These are phyloP conservation scores for Phytopythium aichiense DNA, from an alignment of 352 stramenopile species.

Conservation along the genomic window DNA sequence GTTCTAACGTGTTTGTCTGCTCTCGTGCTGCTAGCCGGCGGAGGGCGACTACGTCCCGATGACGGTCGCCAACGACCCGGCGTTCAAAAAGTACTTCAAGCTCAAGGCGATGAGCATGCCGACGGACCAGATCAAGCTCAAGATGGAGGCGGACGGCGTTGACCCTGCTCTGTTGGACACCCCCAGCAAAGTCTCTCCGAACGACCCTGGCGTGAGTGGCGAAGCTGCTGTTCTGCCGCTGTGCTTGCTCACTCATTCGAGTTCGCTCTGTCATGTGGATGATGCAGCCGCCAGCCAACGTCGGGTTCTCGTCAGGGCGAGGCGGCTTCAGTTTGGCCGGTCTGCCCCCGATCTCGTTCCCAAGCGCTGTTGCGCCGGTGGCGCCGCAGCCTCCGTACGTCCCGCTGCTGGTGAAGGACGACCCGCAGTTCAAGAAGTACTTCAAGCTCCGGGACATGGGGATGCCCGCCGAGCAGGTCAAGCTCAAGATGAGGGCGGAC, in stretches of 20 bases:
- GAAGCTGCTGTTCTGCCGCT: background rate
- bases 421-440: slow-evolving; percentile 71
- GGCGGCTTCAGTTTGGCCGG: slow-evolving; percentile 3
- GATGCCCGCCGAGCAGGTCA: slow-evolving; percentile 78
- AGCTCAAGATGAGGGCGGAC: slow-evolving; percentile 80
- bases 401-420: slow-evolving; percentile 70
- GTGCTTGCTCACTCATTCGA: background rate
- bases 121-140: slow-evolving; percentile 78
- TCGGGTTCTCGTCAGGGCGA: background rate
- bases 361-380: background rate
- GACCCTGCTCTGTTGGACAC: slow-evolving; percentile 64
- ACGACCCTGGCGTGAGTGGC: slow-evolving; percentile 66
- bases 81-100: slow-evolving; percentile 86
- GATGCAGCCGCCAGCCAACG: background rate
- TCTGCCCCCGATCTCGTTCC: slow-evolving; percentile 6
- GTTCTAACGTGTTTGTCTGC: slow-evolving; percentile 4
- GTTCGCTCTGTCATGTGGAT: background rate
- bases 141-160: slow-evolving; percentile 81
- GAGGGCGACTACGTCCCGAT: slow-evolving; percentile 65
- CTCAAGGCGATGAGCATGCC: slow-evolving; percentile 82
- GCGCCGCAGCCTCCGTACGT: slow-evolving; percentile 40
- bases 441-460: slow-evolving; percentile 83
- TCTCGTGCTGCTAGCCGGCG: slow-evolving; percentile 29
- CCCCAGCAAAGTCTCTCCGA: slow-evolving; percentile 60
- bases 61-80: slow-evolving; percentile 71